phyloP scores from a whole-genome alignment of 2,329 filamentous ascomycete species.

The Epichloe glyceriae region DNA sequence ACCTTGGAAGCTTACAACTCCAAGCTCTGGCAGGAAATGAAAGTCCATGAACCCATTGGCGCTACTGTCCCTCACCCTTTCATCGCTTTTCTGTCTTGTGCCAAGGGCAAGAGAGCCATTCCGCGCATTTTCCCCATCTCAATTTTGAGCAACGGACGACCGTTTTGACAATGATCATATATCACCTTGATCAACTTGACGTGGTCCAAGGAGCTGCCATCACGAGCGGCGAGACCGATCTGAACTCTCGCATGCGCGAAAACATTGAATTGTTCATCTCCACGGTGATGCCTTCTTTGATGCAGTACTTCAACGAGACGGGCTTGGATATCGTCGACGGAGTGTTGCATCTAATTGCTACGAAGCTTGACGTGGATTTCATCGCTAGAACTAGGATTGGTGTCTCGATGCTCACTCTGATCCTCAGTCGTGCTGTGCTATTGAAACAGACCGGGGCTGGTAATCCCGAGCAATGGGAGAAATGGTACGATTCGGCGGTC shows the following conservation, averaged over 20 bases:
- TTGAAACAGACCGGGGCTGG: conserved; percentile 69
- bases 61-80: conserved; percentile 75
- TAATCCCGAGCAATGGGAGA: conserved; percentile 60
- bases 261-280: conserved; percentile 85
- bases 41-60: conserved; percentile 85
- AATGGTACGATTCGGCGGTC: conserved; percentile 48
- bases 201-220: conserved; percentile 75
- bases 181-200: conserved; percentile 84
- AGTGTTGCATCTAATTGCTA: conserved; percentile 71
- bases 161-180: conserved; percentile 87
- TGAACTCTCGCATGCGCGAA: conserved; percentile 70
- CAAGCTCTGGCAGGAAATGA: conserved; percentile 73
- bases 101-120: conserved; percentile 93
- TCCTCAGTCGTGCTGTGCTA: conserved; percentile 86
- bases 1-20: conserved; percentile 55
- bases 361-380: conserved; percentile 71
- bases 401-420: conserved; percentile 80
- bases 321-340: conserved; percentile 84
- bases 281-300: conserved; percentile 78
- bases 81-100: conserved; percentile 86
- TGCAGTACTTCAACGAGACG: conserved; percentile 83
- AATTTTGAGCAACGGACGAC: conserved; percentile 87
- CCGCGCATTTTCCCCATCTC: conserved; percentile 87
- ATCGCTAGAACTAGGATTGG: conserved; percentile 81
- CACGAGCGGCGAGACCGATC: conserved; percentile 53